Evolutionary conservation across 2,329 filamentous ascomycete genomes (phyloP), one percentile per base, ranked within the genome.

Genomic region (Nemania serpens): DNA sequence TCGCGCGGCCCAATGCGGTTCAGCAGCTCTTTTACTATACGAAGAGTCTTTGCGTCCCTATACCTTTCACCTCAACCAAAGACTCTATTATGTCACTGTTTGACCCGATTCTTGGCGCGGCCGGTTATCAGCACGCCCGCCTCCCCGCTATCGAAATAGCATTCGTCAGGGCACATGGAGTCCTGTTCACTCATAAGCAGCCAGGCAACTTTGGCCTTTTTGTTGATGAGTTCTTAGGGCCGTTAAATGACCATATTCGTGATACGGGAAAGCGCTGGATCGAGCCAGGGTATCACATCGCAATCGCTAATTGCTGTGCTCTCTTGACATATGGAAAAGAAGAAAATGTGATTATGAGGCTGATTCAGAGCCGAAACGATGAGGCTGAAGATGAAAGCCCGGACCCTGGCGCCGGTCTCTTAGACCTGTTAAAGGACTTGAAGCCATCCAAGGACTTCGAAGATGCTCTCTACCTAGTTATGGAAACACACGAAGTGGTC

Each of bases 1-100:
- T 94, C 0, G 88, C 91, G 0, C 77, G 89, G 0, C 89, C 89
- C 0, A 88, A 91, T 61, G 83, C 84, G 0, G 74, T 92, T 0
- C 85, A 89, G 58, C 90, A 94, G 70, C 75, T 93, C 0, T 92
- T 85, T 68, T 91, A 86, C 61, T 94, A 93, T 65, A 77, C 82
- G 0, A 91, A 91, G 62, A 87, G 87, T 0, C 79, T 94, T 0
- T 90, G 86, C 29, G 90, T 90, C 0, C 79, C 84, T 0, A 81
- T 86, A 2, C 87, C 88, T 0, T 94, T 94, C 60, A 72, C 75
- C 0, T 88, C 86, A n/a, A 86, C 89, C 0, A 81, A 83, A 5
- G 89, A 91, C 50, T 90, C 84, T 0, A 86, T 93, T 39, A 79
- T 88, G 72, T 91, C 88, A 0, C 74, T 93, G 0, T 88, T 93